Percentiles rank a stretch among this genome's conserved stretches.
Conservation (phyloP, 148 eudicot genomes). For the Drosera capensis region DNA sequence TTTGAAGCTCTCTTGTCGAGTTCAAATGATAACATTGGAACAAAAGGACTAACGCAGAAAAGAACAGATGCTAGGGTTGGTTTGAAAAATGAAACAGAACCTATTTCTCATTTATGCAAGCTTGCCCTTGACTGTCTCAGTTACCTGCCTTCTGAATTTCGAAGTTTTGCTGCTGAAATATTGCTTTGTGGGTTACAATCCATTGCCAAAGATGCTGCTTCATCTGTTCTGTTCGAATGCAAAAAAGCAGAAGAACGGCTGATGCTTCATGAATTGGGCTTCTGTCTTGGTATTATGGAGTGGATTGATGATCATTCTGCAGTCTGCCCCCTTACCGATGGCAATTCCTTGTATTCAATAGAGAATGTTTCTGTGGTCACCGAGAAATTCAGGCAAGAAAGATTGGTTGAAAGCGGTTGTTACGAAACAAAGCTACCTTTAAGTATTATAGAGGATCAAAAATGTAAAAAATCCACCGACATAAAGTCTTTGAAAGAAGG, state of each 20-base stretch:
- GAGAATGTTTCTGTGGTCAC: slow-evolving; percentile 15
- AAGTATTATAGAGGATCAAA: no score
- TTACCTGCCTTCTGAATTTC: slow-evolving; percentile 62
- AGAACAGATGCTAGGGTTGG: slow-evolving; percentile 6
- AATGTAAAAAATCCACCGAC: no score
- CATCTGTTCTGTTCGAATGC: slow-evolving; percentile 47
- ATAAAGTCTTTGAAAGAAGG: slow-evolving; percentile 1
- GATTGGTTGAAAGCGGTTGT: no score
- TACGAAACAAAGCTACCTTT: no score
- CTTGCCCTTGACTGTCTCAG: slow-evolving; percentile 62
- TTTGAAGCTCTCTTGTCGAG: slow-evolving; percentile 46
- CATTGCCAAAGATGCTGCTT: slow-evolving; percentile 48
- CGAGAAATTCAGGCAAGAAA: slow-evolving; percentile 5
- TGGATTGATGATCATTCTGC: slow-evolving; percentile 68
- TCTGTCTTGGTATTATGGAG: slow-evolving; percentile 65
- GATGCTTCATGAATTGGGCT: slow-evolving; percentile 84
- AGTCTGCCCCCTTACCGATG: slow-evolving; percentile 20
- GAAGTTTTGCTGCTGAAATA: slow-evolving; percentile 57
- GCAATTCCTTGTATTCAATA: slow-evolving; percentile 9
- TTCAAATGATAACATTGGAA: slow-evolving; percentile 10
- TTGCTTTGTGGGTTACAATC: slow-evolving; percentile 62
- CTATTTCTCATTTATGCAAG: slow-evolving; percentile 24
- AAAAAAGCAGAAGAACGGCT: slow-evolving; percentile 39
- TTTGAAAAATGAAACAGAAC: slow-evolving; percentile 11
- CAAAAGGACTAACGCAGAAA: slow-evolving; percentile 3